These are phyloP conservation scores for Cryphonectria radicalis DNA, from an alignment of 2,329 filamentous ascomycete genomes.

Conservation along the genomic window DNA sequence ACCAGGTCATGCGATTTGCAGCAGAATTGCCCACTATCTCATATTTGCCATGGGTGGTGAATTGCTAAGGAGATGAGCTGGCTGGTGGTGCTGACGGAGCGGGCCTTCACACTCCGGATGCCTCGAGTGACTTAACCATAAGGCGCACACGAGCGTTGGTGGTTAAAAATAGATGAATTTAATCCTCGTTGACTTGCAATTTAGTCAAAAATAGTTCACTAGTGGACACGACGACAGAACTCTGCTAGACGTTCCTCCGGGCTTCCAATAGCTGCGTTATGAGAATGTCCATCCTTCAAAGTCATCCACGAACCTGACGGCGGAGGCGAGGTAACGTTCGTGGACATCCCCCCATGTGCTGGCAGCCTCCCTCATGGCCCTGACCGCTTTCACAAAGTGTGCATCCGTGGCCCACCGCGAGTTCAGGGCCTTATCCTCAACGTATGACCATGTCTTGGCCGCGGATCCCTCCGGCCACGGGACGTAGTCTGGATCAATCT, in stretches of 20 bases:
- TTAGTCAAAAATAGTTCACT: background rate
- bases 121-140: background rate
- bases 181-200: background rate
- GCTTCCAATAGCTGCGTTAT: conserved; percentile 2
- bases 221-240: background rate
- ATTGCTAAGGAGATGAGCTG: background rate
- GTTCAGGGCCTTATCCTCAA: conserved; percentile 71
- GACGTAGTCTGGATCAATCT: conserved; percentile 69
- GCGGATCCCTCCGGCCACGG: conserved; percentile 57
- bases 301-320: conserved; percentile 73
- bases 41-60: background rate
- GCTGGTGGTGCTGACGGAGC: background rate
- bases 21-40: background rate
- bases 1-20: background rate
- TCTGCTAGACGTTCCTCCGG: background rate
- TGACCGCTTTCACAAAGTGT: conserved; percentile 81
- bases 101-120: background rate
- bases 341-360: conserved; percentile 75
- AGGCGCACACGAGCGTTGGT: background rate
- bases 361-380: conserved; percentile 75
- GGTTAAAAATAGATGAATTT: background rate
- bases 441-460: conserved; percentile 75
- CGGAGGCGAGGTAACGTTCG: conserved; percentile 67
- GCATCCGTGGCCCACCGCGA: conserved; percentile 72
- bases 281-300: conserved; percentile 68